Evolutionary conservation across 1,284 basidiomycete species (phyloP).

Genomic region (Irpex sp.): DNA sequence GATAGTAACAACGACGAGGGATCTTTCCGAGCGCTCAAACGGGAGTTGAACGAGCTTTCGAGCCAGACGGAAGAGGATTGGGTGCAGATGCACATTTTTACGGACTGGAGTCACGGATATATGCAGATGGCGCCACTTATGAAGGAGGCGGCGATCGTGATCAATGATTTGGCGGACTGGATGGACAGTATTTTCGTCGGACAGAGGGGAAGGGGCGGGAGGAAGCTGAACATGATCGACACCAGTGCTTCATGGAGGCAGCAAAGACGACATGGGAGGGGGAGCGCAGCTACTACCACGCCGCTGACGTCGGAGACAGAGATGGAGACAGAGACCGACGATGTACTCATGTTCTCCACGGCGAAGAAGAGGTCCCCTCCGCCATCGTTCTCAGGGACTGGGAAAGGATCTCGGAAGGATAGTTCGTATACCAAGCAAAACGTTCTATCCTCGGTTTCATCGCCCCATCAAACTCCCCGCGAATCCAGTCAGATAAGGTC

Average conservation of each 20-base stretch:
- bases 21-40: conserved; percentile 38
- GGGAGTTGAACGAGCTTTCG: conserved; percentile 56
- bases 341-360: conserved; percentile 63
- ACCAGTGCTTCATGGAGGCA: not conserved
- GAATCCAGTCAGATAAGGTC: no score
- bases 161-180: conserved; percentile 92
- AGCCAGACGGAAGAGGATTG: conserved; percentile 87
- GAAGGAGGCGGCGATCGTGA: conserved; percentile 77
- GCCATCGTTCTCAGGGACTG: conserved; percentile 20
- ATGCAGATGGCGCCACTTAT: conserved; percentile 91
- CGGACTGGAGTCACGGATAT: conserved; percentile 92
- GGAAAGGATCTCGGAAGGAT: not conserved
- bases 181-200: conserved; percentile 75
- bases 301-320: conserved; percentile 30
- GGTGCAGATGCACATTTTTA: conserved; percentile 90
- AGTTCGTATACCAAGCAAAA: not conserved
- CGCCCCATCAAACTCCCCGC: no score
- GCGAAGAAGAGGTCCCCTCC: conserved; percentile 52
- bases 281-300: conserved; percentile 7
- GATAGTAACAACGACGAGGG: conserved; percentile 27
- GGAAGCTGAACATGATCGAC: not conserved
- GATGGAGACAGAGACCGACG: conserved; percentile 59
- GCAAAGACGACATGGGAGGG: not conserved
- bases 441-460: not conserved
- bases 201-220: conserved; percentile 6